Percentiles rank a stretch among this genome's conserved stretches.
Evolutionary conservation across 768 basidiomycete genomes (phyloP).

Genomic region (Amyloporia xantha): DNA sequence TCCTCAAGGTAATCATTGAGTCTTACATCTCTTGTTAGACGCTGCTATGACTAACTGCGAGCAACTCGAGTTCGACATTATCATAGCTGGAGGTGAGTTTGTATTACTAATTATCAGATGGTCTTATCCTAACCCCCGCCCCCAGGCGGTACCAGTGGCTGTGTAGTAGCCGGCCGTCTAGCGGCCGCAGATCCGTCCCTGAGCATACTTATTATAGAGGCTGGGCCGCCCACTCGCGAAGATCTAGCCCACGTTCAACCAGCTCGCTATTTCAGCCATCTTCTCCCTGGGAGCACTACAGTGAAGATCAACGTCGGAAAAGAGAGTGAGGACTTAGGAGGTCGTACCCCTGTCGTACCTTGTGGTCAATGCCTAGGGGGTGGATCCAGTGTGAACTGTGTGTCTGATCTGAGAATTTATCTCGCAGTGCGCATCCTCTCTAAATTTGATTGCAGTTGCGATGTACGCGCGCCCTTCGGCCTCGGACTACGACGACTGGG

Average conservation of each 20-base stretch:
- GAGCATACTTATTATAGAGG: constrained; percentile 53
- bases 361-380: constrained; percentile 52
- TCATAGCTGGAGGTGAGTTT: constrained; percentile 49
- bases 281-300: constrained; percentile 31
- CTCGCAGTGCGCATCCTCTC: no score
- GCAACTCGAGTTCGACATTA: constrained; percentile 33
- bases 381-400: constrained; percentile 53
- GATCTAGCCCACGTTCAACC: constrained; percentile 44
- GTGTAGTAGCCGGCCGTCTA: constrained; percentile 49
- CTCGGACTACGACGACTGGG: constrained; percentile 66
- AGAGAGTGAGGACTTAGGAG: constrained; percentile 35
- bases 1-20: no score
- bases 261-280: constrained; percentile 37
- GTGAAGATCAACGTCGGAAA: constrained; percentile 35
- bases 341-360: constrained; percentile 37
- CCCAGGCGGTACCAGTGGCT: constrained; percentile 45
- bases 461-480: constrained; percentile 54
- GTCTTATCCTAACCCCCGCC: neutral
- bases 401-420: constrained; percentile 11
- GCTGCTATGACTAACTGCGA: no score
- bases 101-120: neutral
- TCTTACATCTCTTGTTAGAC: no score
- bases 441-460: constrained; percentile 17
- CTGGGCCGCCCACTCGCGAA: constrained; percentile 44
- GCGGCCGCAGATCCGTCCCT: constrained; percentile 43